A percentile compares a stretch with the other conserved stretches of the same genome.
Evolutionary conservation across 208 protist genomes (phyloP).

Genomic region (Leishmania martiniquensis): DNA sequence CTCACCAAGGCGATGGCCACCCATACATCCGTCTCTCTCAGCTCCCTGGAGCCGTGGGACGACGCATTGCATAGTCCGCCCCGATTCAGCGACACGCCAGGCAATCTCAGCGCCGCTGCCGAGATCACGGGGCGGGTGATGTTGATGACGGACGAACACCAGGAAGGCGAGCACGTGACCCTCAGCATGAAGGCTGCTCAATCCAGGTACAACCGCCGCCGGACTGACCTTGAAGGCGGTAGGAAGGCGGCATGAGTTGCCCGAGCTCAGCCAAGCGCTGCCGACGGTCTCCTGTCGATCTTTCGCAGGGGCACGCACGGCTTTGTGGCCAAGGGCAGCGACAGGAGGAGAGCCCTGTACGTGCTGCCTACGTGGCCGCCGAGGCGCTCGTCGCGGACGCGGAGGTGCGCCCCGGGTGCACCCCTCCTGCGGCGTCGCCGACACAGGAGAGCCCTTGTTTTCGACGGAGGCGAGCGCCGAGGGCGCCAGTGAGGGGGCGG

Average conservation of each 20-base stretch:
- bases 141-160: neutral
- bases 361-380: neutral
- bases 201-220: neutral
- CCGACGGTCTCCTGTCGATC: neutral
- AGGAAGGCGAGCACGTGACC: too few relatives aligned
- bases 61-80: constrained; percentile 7
- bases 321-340: too few relatives aligned
- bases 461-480: neutral
- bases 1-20: constrained; percentile 4
- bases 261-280: neutral
- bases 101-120: constrained; percentile 3
- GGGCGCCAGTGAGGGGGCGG: constrained; percentile 5
- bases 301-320: neutral
- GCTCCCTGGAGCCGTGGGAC: neutral
- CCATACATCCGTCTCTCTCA: constrained; percentile 9
- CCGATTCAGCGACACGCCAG: neutral
- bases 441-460: constrained; percentile 9
- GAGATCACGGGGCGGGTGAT: neutral
- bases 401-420: constrained; percentile 10
- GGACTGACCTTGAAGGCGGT: neutral
- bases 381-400: neutral
- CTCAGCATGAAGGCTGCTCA: neutral
- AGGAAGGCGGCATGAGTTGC: neutral
- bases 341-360: neutral
- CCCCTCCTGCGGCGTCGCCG: constrained; percentile 8